Percentiles rank a stretch among this genome's conserved stretches.
These are phyloP conservation scores for Phytophthora uliginosa DNA, from an alignment of 352 stramenopile genomes.

Conservation along the genomic window DNA sequence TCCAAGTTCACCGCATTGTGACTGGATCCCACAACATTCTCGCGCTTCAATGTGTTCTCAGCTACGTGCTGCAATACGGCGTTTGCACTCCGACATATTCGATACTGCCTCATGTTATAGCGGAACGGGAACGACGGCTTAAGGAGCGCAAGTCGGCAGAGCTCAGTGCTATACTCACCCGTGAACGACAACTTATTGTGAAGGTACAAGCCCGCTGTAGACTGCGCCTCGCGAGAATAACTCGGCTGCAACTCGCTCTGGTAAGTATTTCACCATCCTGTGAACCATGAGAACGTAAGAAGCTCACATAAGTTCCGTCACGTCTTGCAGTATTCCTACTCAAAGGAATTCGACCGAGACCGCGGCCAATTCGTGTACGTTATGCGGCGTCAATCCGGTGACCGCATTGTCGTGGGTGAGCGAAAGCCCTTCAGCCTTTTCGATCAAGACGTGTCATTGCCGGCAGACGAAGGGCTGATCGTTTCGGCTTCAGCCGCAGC, in stretches of 20 bases:
- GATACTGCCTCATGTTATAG: constrained; percentile 53
- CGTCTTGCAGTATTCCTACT: constrained; percentile 46
- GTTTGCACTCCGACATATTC: constrained; percentile 36
- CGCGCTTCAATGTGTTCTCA: constrained; percentile 44
- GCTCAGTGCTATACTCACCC: constrained; percentile 1
- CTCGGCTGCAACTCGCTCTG: constrained; percentile 49
- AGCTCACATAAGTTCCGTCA: not conserved
- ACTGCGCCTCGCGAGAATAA: constrained; percentile 40
- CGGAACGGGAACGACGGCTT: constrained; percentile 19
- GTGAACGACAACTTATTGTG: constrained; percentile 37
- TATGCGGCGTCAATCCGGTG: constrained; percentile 10
- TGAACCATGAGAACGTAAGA: not conserved
- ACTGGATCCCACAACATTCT: constrained; percentile 21
- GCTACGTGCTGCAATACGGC: constrained; percentile 49
- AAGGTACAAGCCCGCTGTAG: constrained; percentile 48
- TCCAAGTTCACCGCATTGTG: constrained; percentile 25
- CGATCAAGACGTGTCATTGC: constrained; percentile 50
- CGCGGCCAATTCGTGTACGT: constrained; percentile 49
- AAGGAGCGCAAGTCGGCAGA: not conserved
- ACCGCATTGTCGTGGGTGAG: constrained; percentile 19
- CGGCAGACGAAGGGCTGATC: constrained; percentile 55
- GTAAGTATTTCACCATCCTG: constrained; percentile 22
- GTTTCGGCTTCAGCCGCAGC: constrained; percentile 3
- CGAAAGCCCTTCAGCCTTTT: constrained; percentile 62
- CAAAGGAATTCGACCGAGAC: constrained; percentile 50